Evolutionary conservation across 2,329 filamentous ascomycete genomes (phyloP).

Genomic region (Xylariaceae sp.): DNA sequence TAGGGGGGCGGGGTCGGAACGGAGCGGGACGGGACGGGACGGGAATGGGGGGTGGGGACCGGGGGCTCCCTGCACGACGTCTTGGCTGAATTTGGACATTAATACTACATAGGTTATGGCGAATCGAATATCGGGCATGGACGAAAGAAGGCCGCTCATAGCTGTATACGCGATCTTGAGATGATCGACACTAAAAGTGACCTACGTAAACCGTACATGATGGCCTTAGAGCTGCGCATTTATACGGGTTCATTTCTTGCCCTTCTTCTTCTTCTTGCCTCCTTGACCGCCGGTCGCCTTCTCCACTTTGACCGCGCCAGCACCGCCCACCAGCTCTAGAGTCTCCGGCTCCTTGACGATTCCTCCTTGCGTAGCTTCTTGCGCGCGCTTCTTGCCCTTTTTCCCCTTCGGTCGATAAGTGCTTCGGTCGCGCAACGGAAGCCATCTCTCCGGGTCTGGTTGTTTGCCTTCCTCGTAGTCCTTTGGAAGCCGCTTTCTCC

Average conservation of each 20-base stretch:
- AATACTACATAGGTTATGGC: background rate
- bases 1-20: no score
- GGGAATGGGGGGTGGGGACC: no score
- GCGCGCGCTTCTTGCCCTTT: slow-evolving; percentile 80
- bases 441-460: slow-evolving; percentile 86
- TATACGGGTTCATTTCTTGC: slow-evolving; percentile 40
- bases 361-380: slow-evolving; percentile 79
- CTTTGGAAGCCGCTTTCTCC: slow-evolving; percentile 59
- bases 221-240: background rate
- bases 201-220: no score
- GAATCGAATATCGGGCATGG: no score
- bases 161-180: no score
- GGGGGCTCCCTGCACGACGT: no score
- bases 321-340: slow-evolving; percentile 57
- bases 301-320: slow-evolving; percentile 59
- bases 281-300: slow-evolving; percentile 42
- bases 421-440: slow-evolving; percentile 83
- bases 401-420: slow-evolving; percentile 86
- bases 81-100: background rate
- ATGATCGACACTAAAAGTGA: no score
- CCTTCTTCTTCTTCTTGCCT: slow-evolving; percentile 38
- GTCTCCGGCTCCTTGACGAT: slow-evolving; percentile 68
- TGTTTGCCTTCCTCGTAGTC: slow-evolving; percentile 71
- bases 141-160: no score
- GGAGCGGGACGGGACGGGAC: no score